A percentile compares a stretch with the other conserved stretches of the same genome.
These are phyloP conservation scores for Syncephalastrum contaminatum DNA, from an alignment of 371 early-diverging fungal species.

Conservation along the genomic window DNA sequence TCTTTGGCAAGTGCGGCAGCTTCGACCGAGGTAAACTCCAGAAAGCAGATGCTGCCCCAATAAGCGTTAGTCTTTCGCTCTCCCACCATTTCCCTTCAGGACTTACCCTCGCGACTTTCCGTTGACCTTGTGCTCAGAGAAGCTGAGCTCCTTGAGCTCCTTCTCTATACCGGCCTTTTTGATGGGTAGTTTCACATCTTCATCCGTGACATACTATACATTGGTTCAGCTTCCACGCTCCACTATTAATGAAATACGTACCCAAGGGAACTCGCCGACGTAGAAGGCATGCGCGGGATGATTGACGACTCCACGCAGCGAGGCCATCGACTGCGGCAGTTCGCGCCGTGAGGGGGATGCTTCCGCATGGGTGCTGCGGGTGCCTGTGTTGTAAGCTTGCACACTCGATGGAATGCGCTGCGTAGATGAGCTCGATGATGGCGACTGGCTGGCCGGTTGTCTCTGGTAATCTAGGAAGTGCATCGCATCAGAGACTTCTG, in stretches of 20 bases:
- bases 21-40: conserved; percentile 45
- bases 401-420: conserved; percentile 25
- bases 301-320: conserved; percentile 27
- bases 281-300: conserved; percentile 44
- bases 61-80: neutral
- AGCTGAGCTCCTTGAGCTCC: conserved; percentile 49
- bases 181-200: conserved; percentile 41
- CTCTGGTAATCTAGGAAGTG: neutral
- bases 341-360: conserved; percentile 25
- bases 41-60: conserved; percentile 43
- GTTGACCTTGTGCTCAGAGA: conserved; percentile 64
- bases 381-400: conserved; percentile 14
- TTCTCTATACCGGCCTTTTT: conserved; percentile 36
- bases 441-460: neutral
- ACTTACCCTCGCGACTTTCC: conserved; percentile 65
- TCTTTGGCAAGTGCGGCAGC: conserved; percentile 41
- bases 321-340: conserved; percentile 23
- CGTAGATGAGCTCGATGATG: too few relatives aligned
- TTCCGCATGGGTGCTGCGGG: conserved; percentile 7
- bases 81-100: neutral
- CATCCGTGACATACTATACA: conserved; percentile 57
- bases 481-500: too few relatives aligned
- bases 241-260: conserved; percentile 7
- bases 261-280: conserved; percentile 55
- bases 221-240: neutral